Base-by-base conservation (phyloP, 2,329 filamentous ascomycete species). In the Colletotrichum trifolii region DNA sequence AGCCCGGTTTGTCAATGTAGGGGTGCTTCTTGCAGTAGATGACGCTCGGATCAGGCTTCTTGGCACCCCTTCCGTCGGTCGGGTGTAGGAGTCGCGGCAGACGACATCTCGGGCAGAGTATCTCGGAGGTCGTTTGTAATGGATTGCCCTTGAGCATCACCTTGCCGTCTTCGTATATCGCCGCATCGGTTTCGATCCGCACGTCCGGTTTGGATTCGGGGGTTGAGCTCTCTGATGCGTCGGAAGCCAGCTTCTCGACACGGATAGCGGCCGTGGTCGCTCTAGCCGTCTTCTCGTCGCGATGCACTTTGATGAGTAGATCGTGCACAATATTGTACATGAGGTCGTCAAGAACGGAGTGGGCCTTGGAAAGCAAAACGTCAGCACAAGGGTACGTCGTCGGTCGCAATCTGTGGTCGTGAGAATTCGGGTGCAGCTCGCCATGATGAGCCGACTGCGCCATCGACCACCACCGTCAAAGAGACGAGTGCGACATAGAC, bases 21-120 rank as follows among this genome's bases (percentile, higher is more conserved):
- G 91, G 91, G 66, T 91, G 88, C 69, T 89, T 89, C 77, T 92
- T 92, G 84, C 92, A 95, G 82, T 94, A 94, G 69, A 90, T 87
- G 69, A 89, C 81, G 68, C 84, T 82, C 0, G 91, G 91, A 63
- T 90, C 87, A 47, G 89, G 89, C 73, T 87, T 88, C 72, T 79
- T 80, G 11, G 89, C 84, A 49, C 90, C 89, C 71, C 87, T 89
- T 70, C 90, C 90, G 72, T 91, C 89, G 70, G 88, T 90, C 15
- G 91, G 91, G 72, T 93, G 83, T 69, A 93, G 85, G 56, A 94
- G 82, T 67, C 90, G 87, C 15, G 91, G 91, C 40, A 93, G 85
- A 73, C 91, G 89, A 78, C 91, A 94, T 74, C 88, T 87, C 60
- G 88, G 86, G 76, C 92, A 95, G 66, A 90, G 82, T 40, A 93